Conservation (phyloP, 192 early-diverging fungal genomes). For the Coemansia sp. region DNA sequence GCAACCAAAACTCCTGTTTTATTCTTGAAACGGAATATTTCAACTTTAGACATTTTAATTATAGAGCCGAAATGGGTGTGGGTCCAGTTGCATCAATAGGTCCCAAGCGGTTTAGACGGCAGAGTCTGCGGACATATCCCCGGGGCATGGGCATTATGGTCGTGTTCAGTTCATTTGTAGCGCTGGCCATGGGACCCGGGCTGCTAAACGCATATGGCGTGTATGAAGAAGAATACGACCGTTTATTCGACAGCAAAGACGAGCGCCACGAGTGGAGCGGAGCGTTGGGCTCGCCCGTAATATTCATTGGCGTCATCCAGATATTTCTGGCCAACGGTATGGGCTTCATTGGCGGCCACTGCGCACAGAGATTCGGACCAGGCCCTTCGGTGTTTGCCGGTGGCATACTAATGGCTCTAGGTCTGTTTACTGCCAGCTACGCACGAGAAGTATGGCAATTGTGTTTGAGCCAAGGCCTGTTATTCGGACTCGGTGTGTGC, state of each 20-base stretch:
- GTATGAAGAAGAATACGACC: conserved; percentile 51
- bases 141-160: conserved; percentile 47
- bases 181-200: conserved; percentile 42
- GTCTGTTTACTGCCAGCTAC: conserved; percentile 62
- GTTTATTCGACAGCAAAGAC: conserved; percentile 46
- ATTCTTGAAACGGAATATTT: no score
- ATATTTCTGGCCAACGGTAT: conserved; percentile 50
- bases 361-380: conserved; percentile 43
- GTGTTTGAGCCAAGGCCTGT: conserved; percentile 63
- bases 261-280: conserved; percentile 13
- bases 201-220: conserved; percentile 51
- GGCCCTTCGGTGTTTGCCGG: conserved; percentile 48
- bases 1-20: no score
- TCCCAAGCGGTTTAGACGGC: conserved; percentile 31
- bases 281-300: conserved; percentile 41
- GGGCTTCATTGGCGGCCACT: conserved; percentile 35
- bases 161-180: conserved; percentile 46
- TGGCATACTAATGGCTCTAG: conserved; percentile 53
- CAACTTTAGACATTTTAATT: no score
- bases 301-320: conserved; percentile 47
- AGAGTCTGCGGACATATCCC: conserved; percentile 33
- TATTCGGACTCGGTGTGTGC: conserved; percentile 64
- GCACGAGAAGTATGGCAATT: conserved; percentile 64
- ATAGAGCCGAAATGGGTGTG: no score
- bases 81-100: no score